phyloP scores from a whole-genome alignment of 768 basidiomycete genomes.

The Xerocomus potaroensis region DNA sequence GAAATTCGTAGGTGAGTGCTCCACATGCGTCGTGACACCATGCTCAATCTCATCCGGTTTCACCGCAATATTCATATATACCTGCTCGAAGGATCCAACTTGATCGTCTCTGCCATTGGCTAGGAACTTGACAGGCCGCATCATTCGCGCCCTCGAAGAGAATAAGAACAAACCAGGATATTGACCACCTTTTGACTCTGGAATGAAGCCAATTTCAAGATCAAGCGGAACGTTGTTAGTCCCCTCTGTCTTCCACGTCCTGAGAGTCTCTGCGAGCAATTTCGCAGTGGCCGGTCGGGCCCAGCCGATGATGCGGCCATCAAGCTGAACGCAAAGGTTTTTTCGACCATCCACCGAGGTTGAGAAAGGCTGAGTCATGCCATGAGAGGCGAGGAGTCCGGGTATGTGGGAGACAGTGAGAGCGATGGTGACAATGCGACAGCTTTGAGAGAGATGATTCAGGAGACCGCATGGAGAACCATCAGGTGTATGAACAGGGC shows the following conservation, averaged over 20 bases:
- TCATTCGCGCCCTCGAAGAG: constrained; percentile 84
- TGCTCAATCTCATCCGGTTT: constrained; percentile 78
- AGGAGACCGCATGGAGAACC: constrained; percentile 96
- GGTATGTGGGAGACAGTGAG: constrained; percentile 79
- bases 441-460: constrained; percentile 92
- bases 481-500: constrained; percentile 98
- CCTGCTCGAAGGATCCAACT: constrained; percentile 96
- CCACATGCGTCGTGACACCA: constrained; percentile 83
- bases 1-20: constrained; percentile 92
- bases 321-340: constrained; percentile 89
- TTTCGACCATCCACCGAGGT: constrained; percentile 74
- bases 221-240: constrained; percentile 81
- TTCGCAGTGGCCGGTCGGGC: constrained; percentile 68
- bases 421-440: constrained; percentile 80
- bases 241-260: constrained; percentile 93
- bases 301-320: constrained; percentile 94
- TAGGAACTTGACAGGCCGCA: constrained; percentile 94
- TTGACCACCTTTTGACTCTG: constrained; percentile 86
- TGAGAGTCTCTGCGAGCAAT: constrained; percentile 78
- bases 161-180: constrained; percentile 96
- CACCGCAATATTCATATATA: constrained; percentile 98
- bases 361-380: constrained; percentile 90
- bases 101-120: constrained; percentile 83
- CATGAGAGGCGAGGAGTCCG: constrained; percentile 74
- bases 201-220: constrained; percentile 91